These are phyloP conservation scores for Protomyces inouyei DNA, from an alignment of 1,139 yeast genomes.

Conservation along the genomic window DNA sequence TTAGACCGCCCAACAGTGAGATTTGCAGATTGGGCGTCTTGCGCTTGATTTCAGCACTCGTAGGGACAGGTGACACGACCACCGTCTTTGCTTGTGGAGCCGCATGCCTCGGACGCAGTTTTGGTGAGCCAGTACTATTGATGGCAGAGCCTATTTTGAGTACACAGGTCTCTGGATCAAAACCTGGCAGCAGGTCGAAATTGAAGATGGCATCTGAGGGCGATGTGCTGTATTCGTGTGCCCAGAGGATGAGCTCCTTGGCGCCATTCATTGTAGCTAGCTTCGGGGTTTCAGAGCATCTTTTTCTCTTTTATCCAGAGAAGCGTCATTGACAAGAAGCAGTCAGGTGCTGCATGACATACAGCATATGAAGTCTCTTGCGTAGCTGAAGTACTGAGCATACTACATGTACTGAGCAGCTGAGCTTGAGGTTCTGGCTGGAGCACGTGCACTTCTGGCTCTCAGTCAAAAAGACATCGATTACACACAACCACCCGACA, in stretches of 20 bases:
- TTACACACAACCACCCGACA: background rate
- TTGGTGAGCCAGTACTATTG: background rate
- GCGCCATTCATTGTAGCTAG: constrained; percentile 27
- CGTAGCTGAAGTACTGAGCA: too few species aligned
- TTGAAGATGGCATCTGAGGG: constrained; percentile 61
- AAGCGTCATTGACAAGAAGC: background rate
- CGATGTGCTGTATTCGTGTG: constrained; percentile 65
- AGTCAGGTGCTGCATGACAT: background rate
- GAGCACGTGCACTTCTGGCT: background rate
- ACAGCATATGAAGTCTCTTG: too few species aligned
- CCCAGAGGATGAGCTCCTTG: constrained; percentile 52
- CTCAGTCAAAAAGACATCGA: background rate
- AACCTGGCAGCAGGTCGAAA: constrained; percentile 52
- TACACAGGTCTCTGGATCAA: constrained; percentile 34
- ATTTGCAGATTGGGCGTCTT: constrained; percentile 29
- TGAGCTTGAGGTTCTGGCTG: background rate
- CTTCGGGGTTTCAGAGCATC: background rate
- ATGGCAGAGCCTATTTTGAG: background rate
- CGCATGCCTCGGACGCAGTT: background rate
- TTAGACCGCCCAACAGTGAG: constrained; percentile 20
- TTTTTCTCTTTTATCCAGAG: background rate
- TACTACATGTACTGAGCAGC: background rate
- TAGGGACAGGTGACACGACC: constrained; percentile 7
- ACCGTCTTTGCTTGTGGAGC: background rate
- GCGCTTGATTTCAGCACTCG: constrained; percentile 18